phyloP scores from a whole-genome alignment of 352 stramenopile species.

The Pythium volutum region DNA sequence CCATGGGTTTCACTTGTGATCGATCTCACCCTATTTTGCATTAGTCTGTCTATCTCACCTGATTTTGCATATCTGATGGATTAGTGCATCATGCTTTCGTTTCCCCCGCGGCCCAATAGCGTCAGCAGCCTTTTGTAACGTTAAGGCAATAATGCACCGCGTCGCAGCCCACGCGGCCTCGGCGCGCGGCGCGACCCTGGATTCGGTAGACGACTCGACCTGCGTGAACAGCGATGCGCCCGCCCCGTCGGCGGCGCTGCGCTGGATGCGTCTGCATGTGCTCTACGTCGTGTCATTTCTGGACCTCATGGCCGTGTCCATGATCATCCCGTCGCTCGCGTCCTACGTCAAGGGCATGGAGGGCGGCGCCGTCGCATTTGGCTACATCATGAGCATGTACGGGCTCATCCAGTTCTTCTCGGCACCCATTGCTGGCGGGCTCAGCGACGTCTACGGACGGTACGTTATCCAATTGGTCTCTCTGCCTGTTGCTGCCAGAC shows the following conservation, averaged over 20 bases:
- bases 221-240: not conserved
- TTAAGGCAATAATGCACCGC: not conserved
- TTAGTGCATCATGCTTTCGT: not conserved
- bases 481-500: not conserved
- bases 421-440: constrained; percentile 61
- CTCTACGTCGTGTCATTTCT: constrained; percentile 81
- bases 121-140: not conserved
- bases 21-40: not conserved
- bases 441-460: constrained; percentile 74
- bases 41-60: not conserved
- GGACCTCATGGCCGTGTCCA: constrained; percentile 77
- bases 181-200: not conserved
- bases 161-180: not conserved
- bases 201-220: not conserved
- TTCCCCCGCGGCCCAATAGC: not conserved
- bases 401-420: constrained; percentile 84
- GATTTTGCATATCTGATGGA: not conserved
- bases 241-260: constrained; percentile 1
- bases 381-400: constrained; percentile 82
- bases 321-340: constrained; percentile 81
- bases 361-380: constrained; percentile 61
- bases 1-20: not conserved
- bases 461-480: not conserved
- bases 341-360: constrained; percentile 81
- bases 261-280: constrained; percentile 41